These are phyloP conservation scores for Groenewaldozyma auringiensis DNA, from an alignment of 1,139 yeast genomes.

Conservation along the genomic window DNA sequence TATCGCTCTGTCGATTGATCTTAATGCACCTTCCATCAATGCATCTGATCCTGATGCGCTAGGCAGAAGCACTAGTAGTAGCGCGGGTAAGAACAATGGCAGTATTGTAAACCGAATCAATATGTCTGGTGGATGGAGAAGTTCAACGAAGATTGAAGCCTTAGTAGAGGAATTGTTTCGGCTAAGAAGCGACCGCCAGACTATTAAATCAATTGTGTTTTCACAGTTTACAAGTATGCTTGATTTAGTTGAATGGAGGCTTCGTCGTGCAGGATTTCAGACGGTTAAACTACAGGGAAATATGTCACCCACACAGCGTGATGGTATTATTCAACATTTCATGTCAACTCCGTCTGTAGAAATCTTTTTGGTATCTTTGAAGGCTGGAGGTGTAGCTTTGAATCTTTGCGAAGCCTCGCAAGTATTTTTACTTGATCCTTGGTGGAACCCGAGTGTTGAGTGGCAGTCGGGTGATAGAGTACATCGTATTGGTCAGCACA, in stretches of 20 bases:
- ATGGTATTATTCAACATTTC: slow-evolving; percentile 78
- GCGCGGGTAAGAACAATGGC: slow-evolving; percentile 44
- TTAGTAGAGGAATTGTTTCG: slow-evolving; percentile 86
- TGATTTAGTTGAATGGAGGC: slow-evolving; percentile 90
- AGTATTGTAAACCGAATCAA: slow-evolving; percentile 86
- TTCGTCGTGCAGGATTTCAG: slow-evolving; percentile 86
- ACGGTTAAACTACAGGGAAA: slow-evolving; percentile 93
- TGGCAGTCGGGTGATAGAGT: slow-evolving; percentile 99
- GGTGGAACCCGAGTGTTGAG: slow-evolving; percentile 99
- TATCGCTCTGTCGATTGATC: slow-evolving; percentile 80
- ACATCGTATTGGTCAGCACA: slow-evolving; percentile 90
- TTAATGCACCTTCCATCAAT: slow-evolving; percentile 80
- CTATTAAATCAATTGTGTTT: slow-evolving; percentile 91
- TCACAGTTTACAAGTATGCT: slow-evolving; percentile 96
- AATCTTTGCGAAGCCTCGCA: slow-evolving; percentile 95
- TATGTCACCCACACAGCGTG: slow-evolving; percentile 94
- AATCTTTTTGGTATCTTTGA: slow-evolving; percentile 85
- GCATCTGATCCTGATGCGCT: slow-evolving; percentile 50
- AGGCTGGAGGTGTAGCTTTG: slow-evolving; percentile 98
- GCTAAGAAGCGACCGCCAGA: slow-evolving; percentile 74
- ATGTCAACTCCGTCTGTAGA: slow-evolving; percentile 91
- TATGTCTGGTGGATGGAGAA: slow-evolving; percentile 80
- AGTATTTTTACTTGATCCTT: slow-evolving; percentile 89
- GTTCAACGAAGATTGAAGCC: slow-evolving; percentile 95
- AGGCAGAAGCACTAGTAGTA: background rate